Conservation (phyloP, 768 basidiomycete genomes). For the Suillus subalutaceus region DNA sequence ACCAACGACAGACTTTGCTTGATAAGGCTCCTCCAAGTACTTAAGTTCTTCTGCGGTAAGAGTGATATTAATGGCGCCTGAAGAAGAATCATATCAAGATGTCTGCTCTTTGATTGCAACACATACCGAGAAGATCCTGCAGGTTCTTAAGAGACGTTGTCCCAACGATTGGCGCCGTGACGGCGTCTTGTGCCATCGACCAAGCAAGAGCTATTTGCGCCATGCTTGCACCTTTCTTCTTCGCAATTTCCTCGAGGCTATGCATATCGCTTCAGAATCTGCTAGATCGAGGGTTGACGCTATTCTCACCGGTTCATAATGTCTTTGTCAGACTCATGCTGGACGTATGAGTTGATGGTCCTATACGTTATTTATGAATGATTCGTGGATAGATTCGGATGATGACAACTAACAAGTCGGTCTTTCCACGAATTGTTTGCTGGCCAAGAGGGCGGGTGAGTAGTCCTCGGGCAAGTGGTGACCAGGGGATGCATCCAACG, state of each 20-base stretch:
- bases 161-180: conserved; percentile 64
- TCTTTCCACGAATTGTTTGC: conserved; percentile 42
- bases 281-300: conserved; percentile 12
- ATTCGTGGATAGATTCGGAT: neutral
- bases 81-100: neutral
- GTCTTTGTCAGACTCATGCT: conserved; percentile 35
- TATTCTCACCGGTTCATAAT: conserved; percentile 42
- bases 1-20: conserved; percentile 47
- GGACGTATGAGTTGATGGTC: conserved; percentile 22
- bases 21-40: conserved; percentile 58
- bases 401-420: conserved; percentile 32
- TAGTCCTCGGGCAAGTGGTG: conserved; percentile 55
- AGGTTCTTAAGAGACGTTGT: conserved; percentile 54
- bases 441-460: conserved; percentile 44
- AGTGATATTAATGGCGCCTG: conserved; percentile 48
- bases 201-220: conserved; percentile 59
- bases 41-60: conserved; percentile 60
- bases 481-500: conserved; percentile 63
- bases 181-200: conserved; percentile 48
- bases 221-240: conserved; percentile 55
- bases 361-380: conserved; percentile 5
- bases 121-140: conserved; percentile 51
- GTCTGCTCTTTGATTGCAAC: neutral
- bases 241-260: conserved; percentile 59
- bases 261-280: conserved; percentile 8